Conservation (phyloP, 2,329 filamentous ascomycete genomes). For the Shiraia bambusicola region DNA sequence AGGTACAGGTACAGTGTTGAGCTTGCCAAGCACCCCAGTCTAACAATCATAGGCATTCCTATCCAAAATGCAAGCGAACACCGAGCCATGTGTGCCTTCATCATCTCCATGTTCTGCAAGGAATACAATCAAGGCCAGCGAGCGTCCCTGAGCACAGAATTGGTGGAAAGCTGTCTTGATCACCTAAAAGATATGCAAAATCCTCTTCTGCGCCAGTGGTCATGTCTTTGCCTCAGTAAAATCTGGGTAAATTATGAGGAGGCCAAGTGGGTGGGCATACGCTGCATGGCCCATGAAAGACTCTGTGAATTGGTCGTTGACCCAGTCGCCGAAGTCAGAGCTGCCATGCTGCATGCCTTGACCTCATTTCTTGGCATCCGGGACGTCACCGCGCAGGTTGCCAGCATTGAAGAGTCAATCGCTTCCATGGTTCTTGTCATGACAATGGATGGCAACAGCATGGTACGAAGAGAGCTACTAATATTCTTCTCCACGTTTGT, state of each 20-base stretch:
- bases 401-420: conserved; percentile 85
- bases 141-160: conserved; percentile 85
- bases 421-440: conserved; percentile 87
- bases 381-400: conserved; percentile 87
- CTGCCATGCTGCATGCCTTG: conserved; percentile 89
- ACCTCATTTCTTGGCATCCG: conserved; percentile 93
- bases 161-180: conserved; percentile 82
- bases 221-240: conserved; percentile 91
- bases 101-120: conserved; percentile 95
- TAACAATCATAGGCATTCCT: conserved; percentile 60
- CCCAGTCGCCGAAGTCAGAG: conserved; percentile 85
- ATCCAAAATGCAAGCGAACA: conserved; percentile 90
- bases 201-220: conserved; percentile 88
- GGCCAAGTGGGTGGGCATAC: conserved; percentile 94
- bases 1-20: background rate
- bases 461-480: conserved; percentile 89
- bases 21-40: background rate
- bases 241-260: conserved; percentile 89
- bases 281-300: conserved; percentile 79
- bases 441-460: conserved; percentile 88
- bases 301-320: conserved; percentile 81
- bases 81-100: conserved; percentile 98
- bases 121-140: conserved; percentile 88
- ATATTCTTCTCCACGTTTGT: conserved; percentile 94
- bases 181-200: conserved; percentile 87